Conservation (phyloP, 148 eudicot genomes). For the Fagopyrum tataricum region DNA sequence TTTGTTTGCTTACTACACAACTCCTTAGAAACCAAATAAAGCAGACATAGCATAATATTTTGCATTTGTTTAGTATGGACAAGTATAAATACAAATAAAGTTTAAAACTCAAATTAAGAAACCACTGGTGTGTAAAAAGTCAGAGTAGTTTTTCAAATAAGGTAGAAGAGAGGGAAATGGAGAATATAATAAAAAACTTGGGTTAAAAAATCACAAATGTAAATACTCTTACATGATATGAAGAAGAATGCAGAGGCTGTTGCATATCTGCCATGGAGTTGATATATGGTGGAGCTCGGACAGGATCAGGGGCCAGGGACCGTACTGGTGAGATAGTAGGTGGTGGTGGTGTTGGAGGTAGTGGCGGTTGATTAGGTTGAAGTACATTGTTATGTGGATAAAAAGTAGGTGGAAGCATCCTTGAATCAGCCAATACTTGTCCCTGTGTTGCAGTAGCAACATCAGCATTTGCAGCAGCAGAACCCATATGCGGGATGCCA, state of each 20-base stretch:
- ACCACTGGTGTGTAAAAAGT: too few species aligned
- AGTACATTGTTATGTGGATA: slow-evolving; percentile 36
- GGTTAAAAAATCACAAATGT: too few species aligned
- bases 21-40: too few species aligned
- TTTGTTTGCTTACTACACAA: too few species aligned
- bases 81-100: too few species aligned
- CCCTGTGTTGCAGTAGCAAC: slow-evolving; percentile 23
- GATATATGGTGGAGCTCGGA: slow-evolving; percentile 37
- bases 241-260: slow-evolving; percentile 34
- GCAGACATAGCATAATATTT: too few species aligned
- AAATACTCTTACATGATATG: slow-evolving; percentile 52
- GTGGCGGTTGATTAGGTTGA: slow-evolving; percentile 73
- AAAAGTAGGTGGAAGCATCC: slow-evolving; percentile 30
- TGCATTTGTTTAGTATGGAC: too few species aligned
- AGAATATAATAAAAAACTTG: too few species aligned
- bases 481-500: slow-evolving; percentile 12
- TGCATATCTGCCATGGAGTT: slow-evolving; percentile 39
- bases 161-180: too few species aligned
- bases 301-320: slow-evolving; percentile 45
- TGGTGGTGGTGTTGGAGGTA: slow-evolving; percentile 96
- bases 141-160: too few species aligned
- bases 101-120: too few species aligned
- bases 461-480: slow-evolving; percentile 33
- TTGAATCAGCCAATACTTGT: slow-evolving; percentile 36
- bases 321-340: slow-evolving; percentile 43